These are phyloP conservation scores for Silene coronaria DNA, from an alignment of 179 eudicot genomes.

Conservation along the genomic window DNA sequence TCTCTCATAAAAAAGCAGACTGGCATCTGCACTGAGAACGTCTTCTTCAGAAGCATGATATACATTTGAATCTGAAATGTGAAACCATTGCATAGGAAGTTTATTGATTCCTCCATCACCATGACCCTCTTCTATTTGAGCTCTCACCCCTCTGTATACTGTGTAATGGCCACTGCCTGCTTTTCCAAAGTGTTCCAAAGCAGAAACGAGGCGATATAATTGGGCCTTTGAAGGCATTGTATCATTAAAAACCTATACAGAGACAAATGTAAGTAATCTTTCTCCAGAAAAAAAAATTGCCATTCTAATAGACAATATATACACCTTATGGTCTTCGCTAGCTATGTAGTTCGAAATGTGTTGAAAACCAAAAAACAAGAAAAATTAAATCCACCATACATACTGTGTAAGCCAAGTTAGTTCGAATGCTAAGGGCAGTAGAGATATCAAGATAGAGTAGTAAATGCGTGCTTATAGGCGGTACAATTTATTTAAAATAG, in stretches of 20 bases:
- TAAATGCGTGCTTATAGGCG: background rate
- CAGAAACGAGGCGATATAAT: constrained; percentile 66
- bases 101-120: constrained; percentile 19
- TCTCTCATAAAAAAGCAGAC: constrained; percentile 77
- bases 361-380: too few relatives aligned
- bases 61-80: constrained; percentile 70
- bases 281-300: background rate
- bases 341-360: background rate
- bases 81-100: constrained; percentile 45
- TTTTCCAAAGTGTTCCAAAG: constrained; percentile 74
- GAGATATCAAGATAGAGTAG: background rate
- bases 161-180: constrained; percentile 78
- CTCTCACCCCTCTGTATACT: constrained; percentile 61
- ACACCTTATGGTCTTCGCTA: background rate
- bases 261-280: constrained; percentile 2
- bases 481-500: too few relatives aligned
- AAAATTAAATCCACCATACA: background rate
- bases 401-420: background rate
- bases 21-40: constrained; percentile 72
- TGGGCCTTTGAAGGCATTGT: constrained; percentile 19
- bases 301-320: background rate
- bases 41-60: constrained; percentile 50
- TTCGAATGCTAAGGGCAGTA: background rate
- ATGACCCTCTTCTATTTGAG: constrained; percentile 25
- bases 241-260: constrained; percentile 30